Percentiles rank a stretch among this genome's conserved stretches.
Evolutionary conservation across 2,329 filamentous ascomycete species (phyloP).

Genomic region (Sclerotiophoma versabilis): DNA sequence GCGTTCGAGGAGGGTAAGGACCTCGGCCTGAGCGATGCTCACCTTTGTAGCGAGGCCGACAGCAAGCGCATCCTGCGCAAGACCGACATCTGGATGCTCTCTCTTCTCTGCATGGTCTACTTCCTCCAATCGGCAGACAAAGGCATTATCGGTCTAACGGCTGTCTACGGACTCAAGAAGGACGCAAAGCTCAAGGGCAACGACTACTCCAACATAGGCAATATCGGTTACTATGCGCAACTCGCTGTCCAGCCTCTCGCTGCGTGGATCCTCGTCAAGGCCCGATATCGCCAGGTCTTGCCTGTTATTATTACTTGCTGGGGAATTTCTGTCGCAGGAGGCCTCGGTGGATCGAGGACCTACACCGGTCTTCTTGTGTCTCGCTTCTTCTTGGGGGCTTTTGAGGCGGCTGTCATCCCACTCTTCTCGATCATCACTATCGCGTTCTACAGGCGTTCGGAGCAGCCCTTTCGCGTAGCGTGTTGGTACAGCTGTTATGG

Average conservation of each 20-base stretch:
- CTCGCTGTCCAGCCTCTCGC: constrained; percentile 61
- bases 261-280: constrained; percentile 57
- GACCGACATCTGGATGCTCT: constrained; percentile 32
- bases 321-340: constrained; percentile 50
- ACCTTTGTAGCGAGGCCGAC: constrained; percentile 31
- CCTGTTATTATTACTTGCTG: constrained; percentile 53
- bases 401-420: constrained; percentile 37
- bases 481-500: constrained; percentile 74
- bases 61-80: constrained; percentile 32
- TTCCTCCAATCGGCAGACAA: constrained; percentile 56
- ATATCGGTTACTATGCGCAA: constrained; percentile 60
- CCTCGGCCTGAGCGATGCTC: constrained; percentile 20
- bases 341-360: constrained; percentile 27
- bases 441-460: constrained; percentile 32
- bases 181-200: constrained; percentile 50
- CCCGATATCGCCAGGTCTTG: constrained; percentile 38
- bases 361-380: constrained; percentile 31
- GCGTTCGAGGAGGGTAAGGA: constrained; percentile 31
- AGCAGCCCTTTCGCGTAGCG: constrained; percentile 27
- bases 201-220: constrained; percentile 57
- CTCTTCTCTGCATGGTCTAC: constrained; percentile 35
- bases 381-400: constrained; percentile 33
- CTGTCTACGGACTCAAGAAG: constrained; percentile 60
- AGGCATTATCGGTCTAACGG: constrained; percentile 55
- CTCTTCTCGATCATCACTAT: constrained; percentile 38